Evolutionary conservation across 208 protist genomes (phyloP), one percentile per base, ranked within the genome.

Genomic region (Crithidia fasciculata): DNA sequence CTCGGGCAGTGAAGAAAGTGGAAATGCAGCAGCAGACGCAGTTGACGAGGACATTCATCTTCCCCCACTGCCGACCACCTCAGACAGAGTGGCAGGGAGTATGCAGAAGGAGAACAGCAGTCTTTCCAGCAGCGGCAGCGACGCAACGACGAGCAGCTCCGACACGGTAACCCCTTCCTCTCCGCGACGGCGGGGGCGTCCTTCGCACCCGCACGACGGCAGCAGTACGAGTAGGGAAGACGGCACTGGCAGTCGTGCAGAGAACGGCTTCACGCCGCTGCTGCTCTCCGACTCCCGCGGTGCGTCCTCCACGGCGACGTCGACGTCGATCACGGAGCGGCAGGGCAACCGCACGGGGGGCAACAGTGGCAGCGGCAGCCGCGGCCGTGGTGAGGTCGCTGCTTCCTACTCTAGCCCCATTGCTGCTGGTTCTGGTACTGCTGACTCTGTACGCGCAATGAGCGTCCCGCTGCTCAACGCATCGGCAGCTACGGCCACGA

Each of bases 1-100:
- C 57, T 58, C 68, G 1, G 43, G 47, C 57, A 58, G 53, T 10
- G 47, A 70, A 43, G 41, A 40, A 28, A 28, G 28, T 28, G 28
- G 28, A 28, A 28, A 28, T 2, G 28, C 28, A 28, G 28, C 28
- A 28, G 1, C 28, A 12, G 64, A 28, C 10, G 67, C 12, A 2
- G 55, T 63, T 16, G 68, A 72, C 28, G 57, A 57, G 37, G 56
- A 63, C 37, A 64, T 64, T 12, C 47, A 58, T 2, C 45, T 64
- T 44, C 47, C 57, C 8, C 44, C 49, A 3, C 8, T 59, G 37
- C 16, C 50, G n/a, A n/a, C 4, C 9, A 19, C 13, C 44, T 7
- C 19, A 16, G 4, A 9, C 28, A 40, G 12, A 2, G 8, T 10
- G 7, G 19, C 47, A 67, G 15, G n/a, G 15, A 5, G 15, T 0